phyloP scores from a whole-genome alignment of 108 stramenopile species.

The Pelagomonas calceolata region DNA sequence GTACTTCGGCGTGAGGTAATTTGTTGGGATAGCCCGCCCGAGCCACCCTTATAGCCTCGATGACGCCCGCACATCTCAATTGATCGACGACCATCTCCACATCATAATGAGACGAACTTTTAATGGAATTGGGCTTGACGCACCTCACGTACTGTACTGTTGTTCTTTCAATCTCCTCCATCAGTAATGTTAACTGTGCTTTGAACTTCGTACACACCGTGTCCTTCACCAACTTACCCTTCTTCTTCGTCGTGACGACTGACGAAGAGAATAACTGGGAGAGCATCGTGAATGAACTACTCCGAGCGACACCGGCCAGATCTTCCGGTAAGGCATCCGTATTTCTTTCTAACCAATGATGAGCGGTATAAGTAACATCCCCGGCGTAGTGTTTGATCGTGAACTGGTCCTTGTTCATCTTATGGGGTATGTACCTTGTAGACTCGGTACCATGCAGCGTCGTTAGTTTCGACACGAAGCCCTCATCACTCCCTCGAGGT shows the following conservation, averaged over 20 bases:
- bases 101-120: slow-evolving; percentile 48
- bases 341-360: slow-evolving; percentile 68
- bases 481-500: slow-evolving; percentile 64
- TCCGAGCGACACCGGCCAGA: slow-evolving; percentile 50
- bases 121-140: slow-evolving; percentile 40
- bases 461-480: slow-evolving; percentile 64
- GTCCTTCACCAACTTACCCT: slow-evolving; percentile 26
- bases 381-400: slow-evolving; percentile 91
- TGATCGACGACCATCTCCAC: slow-evolving; percentile 63
- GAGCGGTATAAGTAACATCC: slow-evolving; percentile 68
- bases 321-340: slow-evolving; percentile 68
- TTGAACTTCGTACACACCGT: slow-evolving; percentile 51
- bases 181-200: slow-evolving; percentile 1
- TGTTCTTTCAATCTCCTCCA: slow-evolving; percentile 4
- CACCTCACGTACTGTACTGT: slow-evolving; percentile 27
- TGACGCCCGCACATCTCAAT: slow-evolving; percentile 80
- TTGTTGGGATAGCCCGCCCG: slow-evolving; percentile 83
- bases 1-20: slow-evolving; percentile 53
- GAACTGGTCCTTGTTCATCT: slow-evolving; percentile 39
- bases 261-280: slow-evolving; percentile 19
- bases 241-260: neutral
- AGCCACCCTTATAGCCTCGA: slow-evolving; percentile 68
- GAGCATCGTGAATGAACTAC: slow-evolving; percentile 50
- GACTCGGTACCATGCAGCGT: slow-evolving; percentile 17
- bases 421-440: neutral